Base-by-base conservation (phyloP, 164 flowering plant genomes). In the Magnolia changhungtana region DNA sequence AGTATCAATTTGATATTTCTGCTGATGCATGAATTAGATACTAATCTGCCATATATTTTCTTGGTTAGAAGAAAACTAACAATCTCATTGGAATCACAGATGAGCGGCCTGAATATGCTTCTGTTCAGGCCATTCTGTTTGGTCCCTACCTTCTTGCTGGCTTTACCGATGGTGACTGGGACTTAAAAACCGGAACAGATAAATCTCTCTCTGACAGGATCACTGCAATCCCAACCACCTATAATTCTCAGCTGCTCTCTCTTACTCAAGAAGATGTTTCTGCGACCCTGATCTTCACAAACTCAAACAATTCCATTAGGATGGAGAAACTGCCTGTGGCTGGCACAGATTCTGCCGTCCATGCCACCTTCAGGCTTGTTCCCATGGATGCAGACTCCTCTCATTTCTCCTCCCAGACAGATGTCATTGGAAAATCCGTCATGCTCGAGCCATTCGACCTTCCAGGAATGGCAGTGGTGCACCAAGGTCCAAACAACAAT, bases 61-160 rank as follows among this genome's bases (percentile, higher is more conserved):
- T 55, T 55, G 90, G 87, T 16, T 87, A 90, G 50, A 73, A 61
- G 45, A 71, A 8, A 67, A 55, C 76, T 82, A 50, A 77, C 72
- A 52, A 66, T 68, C 13, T 50, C 24, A 75, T 19, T 0, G 59
- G 71, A 37, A 81, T 72, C 89, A 37, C 76, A 96, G 99, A 96
- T 87, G 97, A 96, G 16, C 88, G 98, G 23, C 82, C 91, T 2
- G 87, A 90, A 49, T 89, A 82, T 80, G 83, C 88, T n/a, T 86
- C 95, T 10, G 8, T 90, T 74, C 90, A 90, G 49, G 97, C 99
- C 52, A 88, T 96, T 72, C 89, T 92, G 11, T 94, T 84, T 50
- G 99, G 99, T 21, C 98, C 98, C 4, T 92, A 91, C 79, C 86
- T 93, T 74, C 92, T 96, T 20, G 93, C 90, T 18, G 99, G 92